Evolutionary conservation across 2,329 filamentous ascomycete genomes (phyloP).

Genomic region (Trichoderma endophyticum): DNA sequence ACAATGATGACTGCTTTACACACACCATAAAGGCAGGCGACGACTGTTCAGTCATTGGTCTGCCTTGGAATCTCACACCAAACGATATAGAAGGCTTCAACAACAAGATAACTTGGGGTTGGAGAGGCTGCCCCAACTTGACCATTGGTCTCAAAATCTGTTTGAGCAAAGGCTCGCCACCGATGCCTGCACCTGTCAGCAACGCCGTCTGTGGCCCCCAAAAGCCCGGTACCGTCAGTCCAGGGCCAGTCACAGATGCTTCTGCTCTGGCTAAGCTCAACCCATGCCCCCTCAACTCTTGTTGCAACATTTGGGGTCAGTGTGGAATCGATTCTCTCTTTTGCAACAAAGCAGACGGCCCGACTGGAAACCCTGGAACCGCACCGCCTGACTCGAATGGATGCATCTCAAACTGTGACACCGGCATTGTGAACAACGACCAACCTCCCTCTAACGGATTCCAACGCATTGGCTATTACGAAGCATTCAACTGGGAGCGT

Average conservation of each 20-base stretch:
- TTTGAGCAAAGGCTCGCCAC: constrained; percentile 23
- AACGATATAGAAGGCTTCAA: constrained; percentile 24
- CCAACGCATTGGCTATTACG: constrained; percentile 26
- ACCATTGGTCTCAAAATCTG: constrained; percentile 22
- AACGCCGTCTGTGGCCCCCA: constrained; percentile 26
- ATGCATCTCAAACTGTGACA: constrained; percentile 27
- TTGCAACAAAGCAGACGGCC: constrained; percentile 26
- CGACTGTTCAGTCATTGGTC: constrained; percentile 32
- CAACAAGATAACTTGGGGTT: constrained; percentile 27
- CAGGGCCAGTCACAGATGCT: constrained; percentile 17
- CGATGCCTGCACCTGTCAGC: constrained; percentile 23
- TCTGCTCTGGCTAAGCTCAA: constrained; percentile 25
- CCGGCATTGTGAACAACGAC: constrained; percentile 19
- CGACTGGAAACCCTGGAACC: constrained; percentile 11
- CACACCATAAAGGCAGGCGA: constrained; percentile 34
- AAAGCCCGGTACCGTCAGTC: constrained; percentile 23
- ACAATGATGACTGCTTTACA: constrained; percentile 36
- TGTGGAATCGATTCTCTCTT: constrained; percentile 41
- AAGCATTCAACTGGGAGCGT: constrained; percentile 18
- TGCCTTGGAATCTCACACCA: constrained; percentile 21
- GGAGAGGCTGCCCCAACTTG: constrained; percentile 23
- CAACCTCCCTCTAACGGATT: constrained; percentile 13
- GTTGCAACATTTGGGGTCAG: constrained; percentile 37
- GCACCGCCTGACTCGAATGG: background rate
- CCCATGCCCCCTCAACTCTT: constrained; percentile 31